Percentiles rank a stretch among this genome's conserved stretches.
Conservation (phyloP, 2,329 filamentous ascomycete genomes). For the Didymella keratinophila region DNA sequence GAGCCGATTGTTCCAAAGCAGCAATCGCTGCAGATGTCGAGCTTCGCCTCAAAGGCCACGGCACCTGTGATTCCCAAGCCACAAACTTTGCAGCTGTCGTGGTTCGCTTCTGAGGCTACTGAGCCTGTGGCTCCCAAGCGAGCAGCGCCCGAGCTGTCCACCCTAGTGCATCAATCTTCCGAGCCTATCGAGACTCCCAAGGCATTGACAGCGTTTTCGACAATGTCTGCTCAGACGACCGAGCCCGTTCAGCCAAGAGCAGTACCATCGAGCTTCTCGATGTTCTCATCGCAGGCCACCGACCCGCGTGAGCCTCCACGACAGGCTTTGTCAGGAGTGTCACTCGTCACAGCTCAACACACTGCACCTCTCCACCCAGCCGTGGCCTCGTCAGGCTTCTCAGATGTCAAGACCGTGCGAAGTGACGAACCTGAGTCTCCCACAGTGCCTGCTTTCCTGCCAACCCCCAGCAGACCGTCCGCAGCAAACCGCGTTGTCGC, state of each 20-base stretch:
- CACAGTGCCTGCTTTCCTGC: constrained; percentile 43
- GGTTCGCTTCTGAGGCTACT: constrained; percentile 30
- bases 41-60: constrained; percentile 30
- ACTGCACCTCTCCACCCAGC: constrained; percentile 39
- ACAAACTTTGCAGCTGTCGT: constrained; percentile 28
- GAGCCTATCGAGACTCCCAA: constrained; percentile 32
- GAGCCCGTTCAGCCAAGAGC: constrained; percentile 31
- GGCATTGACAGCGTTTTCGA: constrained; percentile 27
- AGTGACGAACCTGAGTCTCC: constrained; percentile 48
- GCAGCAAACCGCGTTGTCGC: constrained; percentile 35
- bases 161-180: constrained; percentile 32
- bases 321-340: constrained; percentile 29
- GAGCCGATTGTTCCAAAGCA: constrained; percentile 26
- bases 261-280: constrained; percentile 27
- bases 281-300: constrained; percentile 33
- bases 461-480: constrained; percentile 42
- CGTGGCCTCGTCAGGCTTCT: constrained; percentile 24
- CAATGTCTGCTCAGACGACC: constrained; percentile 29
- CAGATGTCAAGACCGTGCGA: constrained; percentile 40
- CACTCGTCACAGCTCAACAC: constrained; percentile 37
- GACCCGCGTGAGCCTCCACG: constrained; percentile 36
- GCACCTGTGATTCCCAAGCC: constrained; percentile 32
- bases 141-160: constrained; percentile 16
- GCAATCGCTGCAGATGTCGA: constrained; percentile 34
- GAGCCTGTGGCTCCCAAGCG: constrained; percentile 30